Evolutionary conservation across 345 rosid genomes (phyloP).

Genomic region (Salix caprea): DNA sequence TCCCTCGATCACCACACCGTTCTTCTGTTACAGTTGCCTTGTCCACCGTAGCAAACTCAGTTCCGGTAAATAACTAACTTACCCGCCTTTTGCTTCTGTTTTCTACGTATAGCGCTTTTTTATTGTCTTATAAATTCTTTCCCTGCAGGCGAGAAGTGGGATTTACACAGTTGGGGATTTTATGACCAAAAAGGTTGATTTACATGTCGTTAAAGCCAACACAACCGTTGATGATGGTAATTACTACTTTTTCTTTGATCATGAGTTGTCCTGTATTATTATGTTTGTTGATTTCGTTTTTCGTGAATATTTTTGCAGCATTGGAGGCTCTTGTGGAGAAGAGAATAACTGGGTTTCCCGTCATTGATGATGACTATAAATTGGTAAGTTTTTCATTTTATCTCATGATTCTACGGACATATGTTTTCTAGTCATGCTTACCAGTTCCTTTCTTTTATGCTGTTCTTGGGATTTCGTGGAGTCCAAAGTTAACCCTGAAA

Average conservation of each 20-base stretch:
- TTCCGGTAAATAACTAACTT: background rate
- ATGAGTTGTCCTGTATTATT: no score
- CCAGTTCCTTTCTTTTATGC: background rate
- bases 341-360: constrained; percentile 89
- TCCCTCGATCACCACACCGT: background rate
- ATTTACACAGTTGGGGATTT: constrained; percentile 78
- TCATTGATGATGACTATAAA: constrained; percentile 76
- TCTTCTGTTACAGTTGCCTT: background rate
- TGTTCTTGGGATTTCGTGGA: background rate
- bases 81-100: background rate
- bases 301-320: constrained; percentile 36
- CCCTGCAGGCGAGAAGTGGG: constrained; percentile 52
- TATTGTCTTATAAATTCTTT: background rate
- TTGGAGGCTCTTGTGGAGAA: constrained; percentile 64
- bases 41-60: background rate
- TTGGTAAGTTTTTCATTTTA: constrained; percentile 40
- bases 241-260: background rate
- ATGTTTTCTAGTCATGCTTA: background rate
- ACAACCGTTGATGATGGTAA: constrained; percentile 84
- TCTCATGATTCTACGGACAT: background rate
- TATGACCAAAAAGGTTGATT: constrained; percentile 71
- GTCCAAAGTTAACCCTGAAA: background rate
- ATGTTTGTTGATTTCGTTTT: background rate
- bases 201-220: constrained; percentile 68
- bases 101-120: background rate